Percentiles rank a stretch among this genome's conserved stretches.
Conservation (phyloP, 495 filamentous ascomycete species). For the Hyaloscypha bicolor region DNA sequence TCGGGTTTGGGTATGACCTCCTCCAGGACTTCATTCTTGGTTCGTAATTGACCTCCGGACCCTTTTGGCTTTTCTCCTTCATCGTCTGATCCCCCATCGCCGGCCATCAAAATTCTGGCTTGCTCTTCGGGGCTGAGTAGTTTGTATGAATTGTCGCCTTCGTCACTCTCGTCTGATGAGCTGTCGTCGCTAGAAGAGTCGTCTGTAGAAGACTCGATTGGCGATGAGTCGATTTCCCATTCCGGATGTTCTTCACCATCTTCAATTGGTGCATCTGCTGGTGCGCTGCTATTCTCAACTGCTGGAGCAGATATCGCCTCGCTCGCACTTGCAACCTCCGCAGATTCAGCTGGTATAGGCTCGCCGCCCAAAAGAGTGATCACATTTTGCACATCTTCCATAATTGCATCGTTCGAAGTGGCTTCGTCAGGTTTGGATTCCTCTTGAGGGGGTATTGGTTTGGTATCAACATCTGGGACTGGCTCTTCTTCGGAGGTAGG, state of each 20-base stretch:
- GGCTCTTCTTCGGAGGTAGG: not conserved
- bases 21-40: conserved; percentile 73
- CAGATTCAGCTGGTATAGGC: not conserved
- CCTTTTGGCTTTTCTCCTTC: conserved; percentile 53
- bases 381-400: not conserved
- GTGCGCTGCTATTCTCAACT: not conserved
- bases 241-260: conserved; percentile 29
- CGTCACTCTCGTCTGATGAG: conserved; percentile 54
- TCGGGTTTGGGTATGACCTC: conserved; percentile 72
- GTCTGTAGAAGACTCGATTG: conserved; percentile 48
- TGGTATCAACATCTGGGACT: not conserved
- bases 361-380: not conserved
- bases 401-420: conserved; percentile 1
- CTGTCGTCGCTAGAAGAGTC: conserved; percentile 50
- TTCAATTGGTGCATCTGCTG: not conserved
- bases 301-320: not conserved
- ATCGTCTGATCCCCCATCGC: conserved; percentile 68
- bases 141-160: conserved; percentile 70
- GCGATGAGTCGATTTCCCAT: conserved; percentile 65
- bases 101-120: conserved; percentile 79
- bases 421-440: not conserved
- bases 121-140: conserved; percentile 77
- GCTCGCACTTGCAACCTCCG: not conserved
- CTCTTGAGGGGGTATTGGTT: not conserved
- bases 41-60: conserved; percentile 56